phyloP scores from a whole-genome alignment of 1,284 basidiomycete species.

The Volvariella volvacea region DNA sequence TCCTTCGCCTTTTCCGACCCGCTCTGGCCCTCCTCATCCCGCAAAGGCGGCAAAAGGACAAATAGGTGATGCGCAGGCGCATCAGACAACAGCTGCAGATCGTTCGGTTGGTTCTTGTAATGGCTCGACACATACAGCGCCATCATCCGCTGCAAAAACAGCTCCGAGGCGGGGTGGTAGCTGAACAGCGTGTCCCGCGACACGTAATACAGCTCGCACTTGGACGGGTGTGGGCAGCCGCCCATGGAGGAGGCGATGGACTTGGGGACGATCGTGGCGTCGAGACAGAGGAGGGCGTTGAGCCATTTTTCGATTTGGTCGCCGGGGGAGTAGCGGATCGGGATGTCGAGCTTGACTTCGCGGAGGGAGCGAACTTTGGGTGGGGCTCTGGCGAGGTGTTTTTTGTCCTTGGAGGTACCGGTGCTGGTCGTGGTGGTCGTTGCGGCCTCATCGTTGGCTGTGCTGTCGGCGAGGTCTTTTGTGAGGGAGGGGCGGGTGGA shows the following conservation, averaged over 20 bases:
- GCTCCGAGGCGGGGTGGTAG: constrained; percentile 94
- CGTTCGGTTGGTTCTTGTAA: constrained; percentile 99
- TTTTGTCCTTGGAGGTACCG: constrained; percentile 36
- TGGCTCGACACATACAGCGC: constrained; percentile 94
- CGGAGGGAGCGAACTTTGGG: constrained; percentile 76
- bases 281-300: constrained; percentile 86
- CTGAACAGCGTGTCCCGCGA: constrained; percentile 96
- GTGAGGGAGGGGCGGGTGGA: constrained; percentile 67
- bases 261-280: constrained; percentile 57
- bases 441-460: constrained; percentile 7
- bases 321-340: constrained; percentile 86
- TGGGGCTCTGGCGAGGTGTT: constrained; percentile 49
- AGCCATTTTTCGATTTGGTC: constrained; percentile 96
- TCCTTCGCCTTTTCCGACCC: too few relatives aligned
- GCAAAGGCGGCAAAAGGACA: constrained; percentile 88
- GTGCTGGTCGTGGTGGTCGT: constrained; percentile 32
- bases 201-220: constrained; percentile 95
- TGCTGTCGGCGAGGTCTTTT: constrained; percentile 42
- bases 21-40: constrained; percentile 78
- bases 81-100: constrained; percentile 93
- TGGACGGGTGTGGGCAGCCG: constrained; percentile 90
- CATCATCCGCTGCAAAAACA: constrained; percentile 98
- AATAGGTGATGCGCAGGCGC: constrained; percentile 97
- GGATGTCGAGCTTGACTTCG: constrained; percentile 93
- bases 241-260: constrained; percentile 40